These are phyloP conservation scores for Neofusicoccum umdonicola DNA, from an alignment of 2,329 filamentous ascomycete genomes.

Conservation along the genomic window DNA sequence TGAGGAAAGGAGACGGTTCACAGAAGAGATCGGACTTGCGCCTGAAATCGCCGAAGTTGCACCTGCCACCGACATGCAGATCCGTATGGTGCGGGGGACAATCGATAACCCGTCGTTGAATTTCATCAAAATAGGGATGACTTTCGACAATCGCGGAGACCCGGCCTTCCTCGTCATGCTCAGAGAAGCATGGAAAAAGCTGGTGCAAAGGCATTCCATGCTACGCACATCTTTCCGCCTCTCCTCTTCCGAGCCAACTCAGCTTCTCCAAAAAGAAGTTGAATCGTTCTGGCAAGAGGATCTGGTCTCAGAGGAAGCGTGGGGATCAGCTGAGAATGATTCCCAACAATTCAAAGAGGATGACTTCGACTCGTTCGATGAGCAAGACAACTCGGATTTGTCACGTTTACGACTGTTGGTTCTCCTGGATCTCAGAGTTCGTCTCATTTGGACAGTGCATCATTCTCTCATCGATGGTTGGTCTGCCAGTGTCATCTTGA, in stretches of 20 bases:
- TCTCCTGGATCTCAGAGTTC: neutral
- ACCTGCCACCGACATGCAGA: conserved; percentile 3
- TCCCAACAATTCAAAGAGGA: neutral
- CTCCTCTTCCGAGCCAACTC: neutral
- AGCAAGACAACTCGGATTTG: neutral
- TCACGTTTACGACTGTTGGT: neutral
- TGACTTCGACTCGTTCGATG: neutral
- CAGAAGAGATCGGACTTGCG: neutral
- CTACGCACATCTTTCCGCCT: neutral
- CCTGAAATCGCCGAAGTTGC: neutral
- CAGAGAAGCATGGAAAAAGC: neutral
- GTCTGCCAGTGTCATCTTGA: neutral
- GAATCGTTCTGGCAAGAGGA: neutral
- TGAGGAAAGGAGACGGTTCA: neutral
- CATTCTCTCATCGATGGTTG: conserved; percentile 7
- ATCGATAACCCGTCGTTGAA: neutral
- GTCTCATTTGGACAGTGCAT: conserved; percentile 4
- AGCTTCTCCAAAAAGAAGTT: neutral
- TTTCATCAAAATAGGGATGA: neutral
- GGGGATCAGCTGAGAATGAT: neutral
- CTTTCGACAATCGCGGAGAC: neutral
- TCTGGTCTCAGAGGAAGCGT: neutral
- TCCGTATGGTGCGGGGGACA: conserved; percentile 1
- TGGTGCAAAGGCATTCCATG: neutral
- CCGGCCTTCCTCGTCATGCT: neutral